Evolutionary conservation across 228 moss, liverwort and hornwort species (phyloP).

Genomic region (Sphagnum fallax): DNA sequence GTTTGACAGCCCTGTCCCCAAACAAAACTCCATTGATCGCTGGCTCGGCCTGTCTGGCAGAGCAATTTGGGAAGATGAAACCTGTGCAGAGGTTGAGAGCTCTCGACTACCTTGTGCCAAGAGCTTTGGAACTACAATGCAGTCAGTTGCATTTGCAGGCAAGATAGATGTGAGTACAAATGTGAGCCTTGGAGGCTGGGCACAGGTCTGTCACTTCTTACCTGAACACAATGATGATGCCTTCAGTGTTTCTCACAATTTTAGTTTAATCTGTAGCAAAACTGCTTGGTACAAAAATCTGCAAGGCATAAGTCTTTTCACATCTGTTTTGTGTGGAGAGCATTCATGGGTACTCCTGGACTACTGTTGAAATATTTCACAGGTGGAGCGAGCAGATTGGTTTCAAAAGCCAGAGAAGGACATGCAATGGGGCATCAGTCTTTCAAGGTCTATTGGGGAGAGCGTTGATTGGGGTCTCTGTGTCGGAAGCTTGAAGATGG

Average conservation of each 20-base stretch:
- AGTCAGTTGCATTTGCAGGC: conserved; percentile 79
- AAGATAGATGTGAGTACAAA: conserved; percentile 79
- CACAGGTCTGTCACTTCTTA: conserved; percentile 38
- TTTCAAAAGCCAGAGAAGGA: conserved; percentile 53
- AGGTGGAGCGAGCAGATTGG: conserved; percentile 69
- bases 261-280: neutral
- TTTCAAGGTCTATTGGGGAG: conserved; percentile 57
- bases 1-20: conserved; percentile 26
- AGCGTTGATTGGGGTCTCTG: conserved; percentile 72
- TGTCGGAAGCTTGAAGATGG: conserved; percentile 64
- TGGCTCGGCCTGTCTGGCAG: conserved; percentile 34
- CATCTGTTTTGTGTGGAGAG: too few relatives aligned
- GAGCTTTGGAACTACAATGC: conserved; percentile 57
- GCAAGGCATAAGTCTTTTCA: too few relatives aligned
- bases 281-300: too few relatives aligned
- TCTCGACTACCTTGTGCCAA: conserved; percentile 19
- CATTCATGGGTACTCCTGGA: neutral
- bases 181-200: conserved; percentile 86
- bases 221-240: too few relatives aligned
- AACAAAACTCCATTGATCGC: conserved; percentile 31
- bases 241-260: neutral
- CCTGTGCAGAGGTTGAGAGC: conserved; percentile 35
- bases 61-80: conserved; percentile 42
- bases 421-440: conserved; percentile 80
- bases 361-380: neutral